Evolutionary conservation across 768 basidiomycete species (phyloP).

Genomic region (Auriscalpium microsporum): DNA sequence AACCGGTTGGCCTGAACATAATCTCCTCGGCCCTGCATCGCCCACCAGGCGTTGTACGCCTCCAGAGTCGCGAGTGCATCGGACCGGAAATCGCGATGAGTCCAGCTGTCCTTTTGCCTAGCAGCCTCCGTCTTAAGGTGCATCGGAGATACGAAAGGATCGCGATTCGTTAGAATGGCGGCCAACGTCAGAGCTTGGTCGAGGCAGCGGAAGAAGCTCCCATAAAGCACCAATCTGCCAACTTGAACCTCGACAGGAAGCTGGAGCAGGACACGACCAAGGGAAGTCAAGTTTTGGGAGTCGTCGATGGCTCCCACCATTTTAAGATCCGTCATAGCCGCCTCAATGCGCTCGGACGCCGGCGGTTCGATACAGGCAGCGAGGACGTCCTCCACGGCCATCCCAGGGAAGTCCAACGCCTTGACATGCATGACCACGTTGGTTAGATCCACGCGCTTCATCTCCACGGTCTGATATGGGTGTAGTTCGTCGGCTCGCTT

Average conservation of each 20-base stretch:
- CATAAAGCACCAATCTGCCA: constrained; percentile 83
- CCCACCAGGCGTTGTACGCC: constrained; percentile 80
- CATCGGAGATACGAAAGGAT: constrained; percentile 83
- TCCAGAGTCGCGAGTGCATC: constrained; percentile 72
- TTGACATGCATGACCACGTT: constrained; percentile 97
- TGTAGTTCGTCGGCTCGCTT: constrained; percentile 51
- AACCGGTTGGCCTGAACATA: constrained; percentile 65
- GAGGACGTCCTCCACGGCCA: constrained; percentile 83
- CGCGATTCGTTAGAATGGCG: constrained; percentile 83
- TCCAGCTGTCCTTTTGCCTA: constrained; percentile 70
- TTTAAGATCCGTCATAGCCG: constrained; percentile 71
- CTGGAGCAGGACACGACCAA: constrained; percentile 83
- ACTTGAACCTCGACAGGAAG: constrained; percentile 86
- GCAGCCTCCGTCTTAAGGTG: constrained; percentile 65
- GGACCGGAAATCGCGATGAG: constrained; percentile 70
- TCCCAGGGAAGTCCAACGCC: constrained; percentile 79
- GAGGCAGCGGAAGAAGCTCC: constrained; percentile 88
- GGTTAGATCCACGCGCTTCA: constrained; percentile 84
- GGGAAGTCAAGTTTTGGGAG: constrained; percentile 68
- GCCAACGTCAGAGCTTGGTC: constrained; percentile 83
- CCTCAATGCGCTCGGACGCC: constrained; percentile 59
- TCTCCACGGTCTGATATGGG: constrained; percentile 87
- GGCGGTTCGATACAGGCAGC: constrained; percentile 84
- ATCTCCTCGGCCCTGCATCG: constrained; percentile 56
- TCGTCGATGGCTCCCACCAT: constrained; percentile 84